A percentile compares a stretch with the other conserved stretches of the same genome.
phyloP scores from a whole-genome alignment of 164 flowering plant species.

The Piper longum region DNA sequence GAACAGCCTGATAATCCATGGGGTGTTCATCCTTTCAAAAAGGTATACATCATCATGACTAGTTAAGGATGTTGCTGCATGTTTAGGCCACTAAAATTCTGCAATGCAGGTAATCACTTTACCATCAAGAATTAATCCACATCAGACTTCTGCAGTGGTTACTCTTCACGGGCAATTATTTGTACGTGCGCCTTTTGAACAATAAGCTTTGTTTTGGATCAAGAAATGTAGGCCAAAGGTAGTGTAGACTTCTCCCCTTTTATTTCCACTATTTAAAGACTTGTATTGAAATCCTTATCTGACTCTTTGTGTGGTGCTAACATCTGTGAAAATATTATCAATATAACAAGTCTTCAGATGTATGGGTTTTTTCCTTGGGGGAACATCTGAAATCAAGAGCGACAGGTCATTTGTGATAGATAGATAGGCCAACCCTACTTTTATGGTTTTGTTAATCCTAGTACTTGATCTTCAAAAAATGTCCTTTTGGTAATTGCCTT shows the following conservation, averaged over 20 bases:
- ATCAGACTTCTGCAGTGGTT: conserved; percentile 93
- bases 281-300: too few species aligned
- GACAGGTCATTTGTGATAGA: too few species aligned
- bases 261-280: too few species aligned
- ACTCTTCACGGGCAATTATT: conserved; percentile 91
- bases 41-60: conserved; percentile 24
- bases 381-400: too few species aligned
- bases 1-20: conserved; percentile 84
- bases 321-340: too few species aligned
- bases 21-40: conserved; percentile 86
- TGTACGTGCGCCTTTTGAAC: conserved; percentile 88
- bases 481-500: too few species aligned
- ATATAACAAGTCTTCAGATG: too few species aligned
- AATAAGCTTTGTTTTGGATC: conserved; percentile 22
- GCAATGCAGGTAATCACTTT: conserved; percentile 55
- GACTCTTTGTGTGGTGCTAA: too few species aligned
- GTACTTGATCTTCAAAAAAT: too few species aligned
- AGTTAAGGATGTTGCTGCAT: not conserved
- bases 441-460: too few species aligned
- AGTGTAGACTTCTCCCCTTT: not conserved
- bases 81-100: not conserved
- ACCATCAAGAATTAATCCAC: conserved; percentile 85
- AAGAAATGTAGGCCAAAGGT: not conserved
- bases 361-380: too few species aligned
- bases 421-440: too few species aligned